A percentile compares a stretch with the other conserved stretches of the same genome.
Conservation (phyloP, 805 yeast species). For the Candida maesae region DNA sequence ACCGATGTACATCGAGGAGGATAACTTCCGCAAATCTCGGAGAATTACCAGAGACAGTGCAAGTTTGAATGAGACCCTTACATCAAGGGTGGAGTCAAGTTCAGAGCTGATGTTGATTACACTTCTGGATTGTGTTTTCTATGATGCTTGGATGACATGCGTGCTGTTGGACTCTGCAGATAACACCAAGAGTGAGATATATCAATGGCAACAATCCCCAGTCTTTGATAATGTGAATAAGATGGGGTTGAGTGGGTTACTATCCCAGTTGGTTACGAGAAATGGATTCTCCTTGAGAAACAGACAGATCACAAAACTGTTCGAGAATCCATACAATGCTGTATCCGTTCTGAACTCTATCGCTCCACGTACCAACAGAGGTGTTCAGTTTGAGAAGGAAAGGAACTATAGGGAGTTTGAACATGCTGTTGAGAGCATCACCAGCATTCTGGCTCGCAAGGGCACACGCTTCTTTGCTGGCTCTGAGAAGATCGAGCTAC, state of each 20-base stretch:
- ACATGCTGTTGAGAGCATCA: conserved; percentile 25
- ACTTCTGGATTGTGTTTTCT: conserved; percentile 43
- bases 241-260: conserved; percentile 12
- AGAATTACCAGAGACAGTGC: conserved; percentile 36
- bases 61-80: conserved; percentile 34
- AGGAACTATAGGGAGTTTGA: conserved; percentile 23
- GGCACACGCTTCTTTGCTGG: conserved; percentile 15
- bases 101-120: conserved; percentile 35
- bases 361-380: conserved; percentile 10
- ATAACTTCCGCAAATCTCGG: conserved; percentile 17
- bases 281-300: conserved; percentile 37
- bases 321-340: conserved; percentile 3
- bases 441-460: conserved; percentile 18
- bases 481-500: conserved; percentile 21
- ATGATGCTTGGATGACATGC: conserved; percentile 46
- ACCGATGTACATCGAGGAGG: conserved; percentile 56
- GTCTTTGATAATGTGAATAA: conserved; percentile 10
- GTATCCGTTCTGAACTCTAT: background rate
- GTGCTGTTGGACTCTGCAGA: conserved; percentile 25
- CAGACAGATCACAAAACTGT: conserved; percentile 25
- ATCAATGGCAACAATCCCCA: conserved; percentile 17
- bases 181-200: conserved; percentile 23
- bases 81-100: conserved; percentile 27
- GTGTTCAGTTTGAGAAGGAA: conserved; percentile 14
- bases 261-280: conserved; percentile 27